A percentile compares a stretch with the other conserved stretches of the same genome.
phyloP scores from a whole-genome alignment of 2,329 filamentous ascomycete species.

The Aspergillus sp. region DNA sequence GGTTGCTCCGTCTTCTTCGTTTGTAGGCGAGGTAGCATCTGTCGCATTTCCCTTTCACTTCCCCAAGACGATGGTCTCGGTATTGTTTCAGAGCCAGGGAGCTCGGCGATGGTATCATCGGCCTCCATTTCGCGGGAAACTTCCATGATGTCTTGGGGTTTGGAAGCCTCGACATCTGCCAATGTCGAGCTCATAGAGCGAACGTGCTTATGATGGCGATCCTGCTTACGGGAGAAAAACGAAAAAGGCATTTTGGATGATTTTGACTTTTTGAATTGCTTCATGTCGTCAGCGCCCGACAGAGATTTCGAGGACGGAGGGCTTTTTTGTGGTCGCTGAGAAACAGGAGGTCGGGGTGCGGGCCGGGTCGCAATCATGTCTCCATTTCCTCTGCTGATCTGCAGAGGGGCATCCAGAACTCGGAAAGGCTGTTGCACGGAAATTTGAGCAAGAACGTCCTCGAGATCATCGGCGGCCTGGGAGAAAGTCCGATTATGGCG shows the following conservation, averaged over 20 bases:
- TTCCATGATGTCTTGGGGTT: background rate
- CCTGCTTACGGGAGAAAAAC: too few relatives aligned
- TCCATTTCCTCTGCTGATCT: slow-evolving; percentile 30
- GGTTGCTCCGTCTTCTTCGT: slow-evolving; percentile 11
- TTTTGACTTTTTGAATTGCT: slow-evolving; percentile 10
- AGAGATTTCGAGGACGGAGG: background rate
- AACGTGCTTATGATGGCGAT: too few relatives aligned
- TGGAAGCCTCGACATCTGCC: too few relatives aligned
- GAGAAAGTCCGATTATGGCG: slow-evolving; percentile 17
- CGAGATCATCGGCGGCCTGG: slow-evolving; percentile 32
- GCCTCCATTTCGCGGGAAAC: slow-evolving; percentile 2
- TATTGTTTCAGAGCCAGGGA: background rate
- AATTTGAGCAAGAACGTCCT: slow-evolving; percentile 5
- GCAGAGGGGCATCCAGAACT: slow-evolving; percentile 22
- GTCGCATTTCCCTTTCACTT: slow-evolving; percentile 18
- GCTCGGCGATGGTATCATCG: slow-evolving; percentile 1
- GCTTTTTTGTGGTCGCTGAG: background rate
- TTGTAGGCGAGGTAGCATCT: slow-evolving; percentile 19
- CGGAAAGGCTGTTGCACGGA: slow-evolving; percentile 7
- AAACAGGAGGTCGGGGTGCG: slow-evolving; percentile 22
- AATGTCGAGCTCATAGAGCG: too few relatives aligned
- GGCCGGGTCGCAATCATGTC: slow-evolving; percentile 28
- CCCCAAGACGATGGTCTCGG: slow-evolving; percentile 12
- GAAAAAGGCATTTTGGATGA: slow-evolving; percentile 8
- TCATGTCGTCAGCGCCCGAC: slow-evolving; percentile 5